Conservation (phyloP, 805 yeast species). For the Starmerella kuoi region DNA sequence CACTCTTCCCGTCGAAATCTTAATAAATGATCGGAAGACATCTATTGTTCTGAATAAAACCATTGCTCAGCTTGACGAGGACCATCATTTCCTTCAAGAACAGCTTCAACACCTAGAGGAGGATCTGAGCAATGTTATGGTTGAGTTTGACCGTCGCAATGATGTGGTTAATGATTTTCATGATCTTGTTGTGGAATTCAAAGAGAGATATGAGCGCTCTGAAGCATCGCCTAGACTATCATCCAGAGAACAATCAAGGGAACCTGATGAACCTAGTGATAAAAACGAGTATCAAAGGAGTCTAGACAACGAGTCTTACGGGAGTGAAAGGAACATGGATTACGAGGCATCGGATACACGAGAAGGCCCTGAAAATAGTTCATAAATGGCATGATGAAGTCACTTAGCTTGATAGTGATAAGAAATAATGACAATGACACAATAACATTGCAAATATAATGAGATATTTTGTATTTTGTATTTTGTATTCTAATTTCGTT, state of each 20-base stretch:
- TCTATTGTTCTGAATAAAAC: constrained; percentile 2
- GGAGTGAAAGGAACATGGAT: no score
- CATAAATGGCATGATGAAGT: no score
- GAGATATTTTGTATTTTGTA: no score
- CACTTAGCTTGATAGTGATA: no score
- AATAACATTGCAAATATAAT: no score
- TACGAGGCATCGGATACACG: no score
- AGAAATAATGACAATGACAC: no score
- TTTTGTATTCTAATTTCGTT: no score
- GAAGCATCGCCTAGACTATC: not conserved
- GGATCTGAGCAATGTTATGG: not conserved
- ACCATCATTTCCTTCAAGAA: not conserved
- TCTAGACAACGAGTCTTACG: no score
- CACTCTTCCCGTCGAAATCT: constrained; percentile 1
- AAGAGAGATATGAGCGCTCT: not conserved
- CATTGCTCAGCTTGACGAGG: constrained; percentile 3
- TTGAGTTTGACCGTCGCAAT: not conserved
- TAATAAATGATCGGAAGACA: not conserved
- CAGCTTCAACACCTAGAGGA: constrained; percentile 4
- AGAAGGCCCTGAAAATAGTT: no score
- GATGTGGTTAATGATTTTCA: not conserved
- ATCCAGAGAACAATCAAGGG: not conserved
- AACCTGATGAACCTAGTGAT: constrained; percentile 1
- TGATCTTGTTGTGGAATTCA: not conserved
- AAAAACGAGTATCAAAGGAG: no score